Base-by-base conservation (phyloP, 2,329 filamentous ascomycete species). In the Paecilomyces niveus region DNA sequence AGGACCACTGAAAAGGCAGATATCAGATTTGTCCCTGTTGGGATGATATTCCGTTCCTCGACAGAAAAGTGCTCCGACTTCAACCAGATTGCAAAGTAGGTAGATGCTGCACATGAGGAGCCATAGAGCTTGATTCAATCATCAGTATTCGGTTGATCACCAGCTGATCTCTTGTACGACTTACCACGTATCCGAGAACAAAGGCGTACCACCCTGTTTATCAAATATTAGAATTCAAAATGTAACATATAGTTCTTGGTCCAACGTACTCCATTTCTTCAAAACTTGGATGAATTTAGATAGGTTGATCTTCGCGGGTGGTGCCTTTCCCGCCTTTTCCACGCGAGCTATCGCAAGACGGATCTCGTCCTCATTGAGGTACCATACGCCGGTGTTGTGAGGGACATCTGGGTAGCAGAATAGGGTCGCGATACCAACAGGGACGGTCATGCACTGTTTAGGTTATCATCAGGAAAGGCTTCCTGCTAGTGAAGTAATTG, bases 351-450 rank as follows among this genome's bases (percentile, higher is more conserved):
- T 67, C 0, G 76, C 77, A 51, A 78, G 68, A 18, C 56, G 49
- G 13, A 62, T 67, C 68, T 3, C 77, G 69, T 58, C 80, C 74
- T 58, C 65, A 57, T 58, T 73, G 15, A 80, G 65, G 61, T 79
- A 80, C 60, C 74, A 78, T 3, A 76, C 74, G 15, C 72, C 70
- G 1, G 72, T 74, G 55, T 73, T 79, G 52, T 78, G 72, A 0
- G 78, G 78, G 3, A 77, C 65, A 61, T 80, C 78, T 0, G 77
- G 77, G 13, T 78, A 65, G 10, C 64, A 67, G 64, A 78, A 72
- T 58, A 75, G 78, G 0, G 78, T 79, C 0, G 74, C 71, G 0
- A 80, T 61, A 0, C 78, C 77, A 18, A 82, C 73, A 0, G 79
- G 79, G 0, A 81, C 66, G 5, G 75, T 76, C 55, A 82, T 81